Conservation (phyloP, 2,329 filamentous ascomycete genomes). For the Phaeophleospora eucalypticola region DNA sequence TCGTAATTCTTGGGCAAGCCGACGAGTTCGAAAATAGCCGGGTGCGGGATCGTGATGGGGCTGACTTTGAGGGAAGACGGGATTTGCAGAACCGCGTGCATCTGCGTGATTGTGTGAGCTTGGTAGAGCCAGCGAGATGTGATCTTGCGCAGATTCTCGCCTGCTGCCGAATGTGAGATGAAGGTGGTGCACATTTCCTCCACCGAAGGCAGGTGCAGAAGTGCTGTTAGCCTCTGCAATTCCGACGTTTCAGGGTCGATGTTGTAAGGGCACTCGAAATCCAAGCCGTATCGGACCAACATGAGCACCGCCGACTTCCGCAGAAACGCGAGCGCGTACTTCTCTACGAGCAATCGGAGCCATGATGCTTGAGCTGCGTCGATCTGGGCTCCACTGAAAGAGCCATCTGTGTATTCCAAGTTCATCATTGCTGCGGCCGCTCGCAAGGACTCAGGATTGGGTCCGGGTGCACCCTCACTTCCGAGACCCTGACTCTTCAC, state of each 20-base stretch:
- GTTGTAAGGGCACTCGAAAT: slow-evolving; percentile 65
- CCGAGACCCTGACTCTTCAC: slow-evolving; percentile 5
- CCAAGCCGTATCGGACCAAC: slow-evolving; percentile 81
- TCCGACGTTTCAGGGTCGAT: slow-evolving; percentile 47
- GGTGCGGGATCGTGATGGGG: slow-evolving; percentile 64
- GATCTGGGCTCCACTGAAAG: slow-evolving; percentile 19
- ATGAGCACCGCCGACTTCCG: slow-evolving; percentile 80
- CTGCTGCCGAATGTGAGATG: slow-evolving; percentile 37
- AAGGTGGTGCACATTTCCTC: slow-evolving; percentile 69
- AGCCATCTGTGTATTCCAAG: background rate
- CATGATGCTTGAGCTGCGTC: slow-evolving; percentile 2
- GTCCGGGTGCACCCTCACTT: background rate
- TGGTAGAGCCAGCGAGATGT: slow-evolving; percentile 71
- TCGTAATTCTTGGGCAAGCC: slow-evolving; percentile 91
- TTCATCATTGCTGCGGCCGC: no score
- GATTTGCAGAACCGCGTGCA: slow-evolving; percentile 29
- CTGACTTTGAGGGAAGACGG: slow-evolving; percentile 23
- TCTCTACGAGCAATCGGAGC: slow-evolving; percentile 53
- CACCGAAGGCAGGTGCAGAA: slow-evolving; percentile 71
- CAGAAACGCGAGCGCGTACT: slow-evolving; percentile 85
- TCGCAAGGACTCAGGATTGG: background rate
- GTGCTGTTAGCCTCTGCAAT: slow-evolving; percentile 72
- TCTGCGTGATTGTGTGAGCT: slow-evolving; percentile 25
- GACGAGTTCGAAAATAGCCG: slow-evolving; percentile 88
- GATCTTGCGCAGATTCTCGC: slow-evolving; percentile 45